Evolutionary conservation across 257 asterid species (phyloP).

Genomic region (Jacaranda copaia): DNA sequence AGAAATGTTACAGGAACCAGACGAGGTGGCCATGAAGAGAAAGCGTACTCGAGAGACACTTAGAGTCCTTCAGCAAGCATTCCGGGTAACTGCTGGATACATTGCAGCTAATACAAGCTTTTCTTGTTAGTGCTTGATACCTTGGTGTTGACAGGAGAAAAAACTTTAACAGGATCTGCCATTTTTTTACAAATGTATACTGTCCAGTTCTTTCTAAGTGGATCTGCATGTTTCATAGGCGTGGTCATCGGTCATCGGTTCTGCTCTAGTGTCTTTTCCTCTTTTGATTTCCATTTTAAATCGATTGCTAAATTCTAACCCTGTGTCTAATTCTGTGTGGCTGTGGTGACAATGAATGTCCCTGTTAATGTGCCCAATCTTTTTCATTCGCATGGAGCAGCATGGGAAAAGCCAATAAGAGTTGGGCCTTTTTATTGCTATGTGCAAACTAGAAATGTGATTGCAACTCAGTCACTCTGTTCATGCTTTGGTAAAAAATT

Average conservation of each 20-base stretch:
- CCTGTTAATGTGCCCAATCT: not conserved
- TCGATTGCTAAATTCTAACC: not conserved
- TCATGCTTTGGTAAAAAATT: not conserved
- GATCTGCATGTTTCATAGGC: not conserved
- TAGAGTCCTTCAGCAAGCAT: constrained; percentile 91
- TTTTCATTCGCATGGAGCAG: not conserved
- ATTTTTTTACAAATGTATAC: not conserved
- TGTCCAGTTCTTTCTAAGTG: not conserved
- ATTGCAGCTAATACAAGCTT: constrained; percentile 15
- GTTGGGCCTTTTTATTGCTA: not conserved
- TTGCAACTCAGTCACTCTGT: not conserved
- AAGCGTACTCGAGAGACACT: constrained; percentile 92
- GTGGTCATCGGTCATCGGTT: not conserved
- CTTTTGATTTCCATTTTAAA: not conserved
- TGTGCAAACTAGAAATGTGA: not conserved
- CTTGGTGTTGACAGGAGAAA: not conserved
- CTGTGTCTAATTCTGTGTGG: not conserved
- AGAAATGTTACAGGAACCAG: constrained; percentile 98
- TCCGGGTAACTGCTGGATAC: constrained; percentile 63
- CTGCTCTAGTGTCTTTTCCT: not conserved
- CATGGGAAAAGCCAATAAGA: not conserved
- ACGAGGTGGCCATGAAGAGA: constrained; percentile 84
- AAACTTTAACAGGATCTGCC: not conserved
- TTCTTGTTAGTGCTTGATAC: not conserved
- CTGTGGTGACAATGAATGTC: not conserved